phyloP scores from a whole-genome alignment of 441 rosid genomes.

The Erysimum pusillum region DNA sequence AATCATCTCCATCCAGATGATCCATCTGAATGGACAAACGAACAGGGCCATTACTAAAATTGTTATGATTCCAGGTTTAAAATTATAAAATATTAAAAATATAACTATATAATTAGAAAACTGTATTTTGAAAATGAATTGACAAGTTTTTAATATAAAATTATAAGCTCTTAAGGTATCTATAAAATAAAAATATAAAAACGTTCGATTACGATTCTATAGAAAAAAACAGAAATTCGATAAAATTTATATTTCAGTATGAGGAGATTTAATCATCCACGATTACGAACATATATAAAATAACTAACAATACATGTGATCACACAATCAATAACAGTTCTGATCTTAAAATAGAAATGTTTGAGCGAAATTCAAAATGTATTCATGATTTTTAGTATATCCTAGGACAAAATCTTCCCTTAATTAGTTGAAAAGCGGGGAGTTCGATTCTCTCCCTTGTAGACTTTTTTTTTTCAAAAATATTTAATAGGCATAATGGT shows the following conservation, averaged over 20 bases:
- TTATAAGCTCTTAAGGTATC: too few relatives aligned
- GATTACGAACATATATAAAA: neutral
- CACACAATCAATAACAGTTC: neutral
- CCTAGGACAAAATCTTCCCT: neutral
- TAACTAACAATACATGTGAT: slow-evolving; percentile 5
- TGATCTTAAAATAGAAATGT: slow-evolving; percentile 6
- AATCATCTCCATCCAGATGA: too few relatives aligned
- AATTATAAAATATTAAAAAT: too few relatives aligned
- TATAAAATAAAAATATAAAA: too few relatives aligned
- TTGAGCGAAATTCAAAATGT: neutral
- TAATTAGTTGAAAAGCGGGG: neutral
- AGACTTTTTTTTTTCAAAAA: neutral
- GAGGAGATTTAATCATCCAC: neutral
- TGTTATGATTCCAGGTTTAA: neutral
- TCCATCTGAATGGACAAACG: too few relatives aligned
- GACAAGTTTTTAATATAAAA: too few relatives aligned
- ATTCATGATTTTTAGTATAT: neutral
- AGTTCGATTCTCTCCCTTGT: neutral
- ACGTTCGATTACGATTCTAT: too few relatives aligned
- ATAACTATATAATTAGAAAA: too few relatives aligned
- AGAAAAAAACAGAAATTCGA: too few relatives aligned
- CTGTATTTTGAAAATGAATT: too few relatives aligned
- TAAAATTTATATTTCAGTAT: neutral
- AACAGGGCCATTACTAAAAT: too few relatives aligned
- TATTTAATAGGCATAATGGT: neutral